These are phyloP conservation scores for Davidsoniella eucalypti DNA, from an alignment of 2,329 filamentous ascomycete genomes.

Conservation along the genomic window DNA sequence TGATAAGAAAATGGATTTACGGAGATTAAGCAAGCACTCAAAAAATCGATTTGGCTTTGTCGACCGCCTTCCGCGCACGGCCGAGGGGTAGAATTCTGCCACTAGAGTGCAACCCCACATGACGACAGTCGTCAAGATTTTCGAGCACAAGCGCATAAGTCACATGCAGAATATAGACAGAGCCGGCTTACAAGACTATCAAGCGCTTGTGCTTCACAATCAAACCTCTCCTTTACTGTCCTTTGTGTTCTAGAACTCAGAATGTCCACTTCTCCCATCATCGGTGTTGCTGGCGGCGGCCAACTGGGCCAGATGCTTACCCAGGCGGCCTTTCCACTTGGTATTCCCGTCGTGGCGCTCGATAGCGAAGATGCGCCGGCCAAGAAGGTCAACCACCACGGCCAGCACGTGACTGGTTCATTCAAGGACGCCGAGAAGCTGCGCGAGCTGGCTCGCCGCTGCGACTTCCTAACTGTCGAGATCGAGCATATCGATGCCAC, in stretches of 20 bases:
- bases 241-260: conserved; percentile 13
- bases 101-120: conserved; percentile 9
- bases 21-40: conserved; percentile 1
- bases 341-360: conserved; percentile 62
- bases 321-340: conserved; percentile 61
- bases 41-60: not conserved
- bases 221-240: not conserved
- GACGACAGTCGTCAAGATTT: conserved; percentile 10
- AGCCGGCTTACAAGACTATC: not conserved
- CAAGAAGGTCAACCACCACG: conserved; percentile 67
- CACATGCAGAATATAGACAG: not conserved
- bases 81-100: conserved; percentile 8
- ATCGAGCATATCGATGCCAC: conserved; percentile 93
- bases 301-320: conserved; percentile 88
- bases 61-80: conserved; percentile 3
- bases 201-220: not conserved
- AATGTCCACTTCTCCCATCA: conserved; percentile 23
- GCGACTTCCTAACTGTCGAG: conserved; percentile 77
- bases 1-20: too few relatives aligned
- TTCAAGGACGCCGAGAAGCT: conserved; percentile 75
- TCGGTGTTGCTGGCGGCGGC: conserved; percentile 43
- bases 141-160: conserved; percentile 1
- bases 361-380: conserved; percentile 64
- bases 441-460: conserved; percentile 55
- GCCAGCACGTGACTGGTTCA: conserved; percentile 63